A percentile compares a stretch with the other conserved stretches of the same genome.
Evolutionary conservation across 139 green algal species (phyloP).

Genomic region (Limnomonas spitsbergensis): DNA sequence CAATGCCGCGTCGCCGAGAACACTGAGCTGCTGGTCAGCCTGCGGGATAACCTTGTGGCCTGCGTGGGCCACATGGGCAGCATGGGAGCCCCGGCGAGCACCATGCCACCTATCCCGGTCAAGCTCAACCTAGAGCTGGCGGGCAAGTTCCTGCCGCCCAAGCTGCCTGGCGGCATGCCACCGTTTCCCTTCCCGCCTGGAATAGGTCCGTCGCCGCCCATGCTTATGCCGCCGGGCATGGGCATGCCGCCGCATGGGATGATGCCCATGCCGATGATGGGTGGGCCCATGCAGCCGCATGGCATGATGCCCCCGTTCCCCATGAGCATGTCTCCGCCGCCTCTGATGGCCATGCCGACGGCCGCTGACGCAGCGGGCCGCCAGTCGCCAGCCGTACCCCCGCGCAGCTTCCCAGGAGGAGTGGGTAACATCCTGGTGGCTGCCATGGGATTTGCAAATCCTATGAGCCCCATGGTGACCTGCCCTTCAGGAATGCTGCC

Average conservation of each 20-base stretch:
- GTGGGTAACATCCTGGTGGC: too few relatives aligned
- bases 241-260: neutral
- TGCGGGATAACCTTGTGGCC: conserved; percentile 80
- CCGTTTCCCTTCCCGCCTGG: conserved; percentile 16
- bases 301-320: neutral
- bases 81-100: conserved; percentile 66
- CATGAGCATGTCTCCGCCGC: conserved; percentile 4
- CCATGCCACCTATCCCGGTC: conserved; percentile 85
- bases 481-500: too few relatives aligned
- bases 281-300: neutral
- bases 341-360: neutral
- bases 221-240: conserved; percentile 29
- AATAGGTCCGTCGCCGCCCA: conserved; percentile 12
- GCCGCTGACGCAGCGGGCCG: neutral
- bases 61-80: conserved; percentile 69
- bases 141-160: conserved; percentile 52
- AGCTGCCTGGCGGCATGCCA: conserved; percentile 10
- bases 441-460: too few relatives aligned
- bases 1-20: conserved; percentile 75
- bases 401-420: conserved; percentile 1
- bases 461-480: too few relatives aligned
- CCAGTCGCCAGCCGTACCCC: too few relatives aligned
- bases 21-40: conserved; percentile 72
- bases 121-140: conserved; percentile 71
- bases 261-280: conserved; percentile 16